Percentiles rank a stretch among this genome's conserved stretches.
These are phyloP conservation scores for Endotrypanum monterogeii DNA, from an alignment of 208 protist genomes.

Conservation along the genomic window DNA sequence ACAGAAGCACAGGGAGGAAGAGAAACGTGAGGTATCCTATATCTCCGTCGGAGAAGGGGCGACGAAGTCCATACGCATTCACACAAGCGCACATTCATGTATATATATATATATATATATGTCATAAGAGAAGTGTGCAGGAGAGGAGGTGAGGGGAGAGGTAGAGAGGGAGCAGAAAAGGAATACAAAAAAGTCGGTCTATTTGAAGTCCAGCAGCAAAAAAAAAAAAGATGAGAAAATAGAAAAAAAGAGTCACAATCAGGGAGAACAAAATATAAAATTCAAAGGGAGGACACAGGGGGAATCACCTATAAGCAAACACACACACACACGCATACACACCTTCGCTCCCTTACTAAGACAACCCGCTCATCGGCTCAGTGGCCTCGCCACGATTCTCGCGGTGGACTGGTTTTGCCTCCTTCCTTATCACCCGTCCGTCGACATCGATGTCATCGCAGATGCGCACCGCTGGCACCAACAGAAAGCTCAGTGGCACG, in stretches of 20 bases:
- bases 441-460: slow-evolving; percentile 64
- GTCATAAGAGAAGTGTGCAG: neutral
- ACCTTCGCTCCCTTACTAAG: slow-evolving; percentile 7
- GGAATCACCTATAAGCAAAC: neutral
- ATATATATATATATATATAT: too few species aligned
- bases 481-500: slow-evolving; percentile 69
- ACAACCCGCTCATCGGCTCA: slow-evolving; percentile 19
- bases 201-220: slow-evolving; percentile 13
- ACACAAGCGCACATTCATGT: too few species aligned
- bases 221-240: neutral
- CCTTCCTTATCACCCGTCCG: slow-evolving; percentile 37
- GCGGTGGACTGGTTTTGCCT: slow-evolving; percentile 13
- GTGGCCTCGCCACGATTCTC: slow-evolving; percentile 6
- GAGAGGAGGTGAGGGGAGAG: too few species aligned
- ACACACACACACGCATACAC: neutral
- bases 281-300: slow-evolving; percentile 2
- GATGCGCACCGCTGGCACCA: slow-evolving; percentile 72
- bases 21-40: too few species aligned
- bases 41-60: too few species aligned
- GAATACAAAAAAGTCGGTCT: neutral
- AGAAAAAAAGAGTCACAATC: slow-evolving; percentile 9
- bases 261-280: neutral
- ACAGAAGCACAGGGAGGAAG: too few species aligned
- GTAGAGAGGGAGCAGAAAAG: too few species aligned
- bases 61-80: too few species aligned